A percentile compares a stretch with the other conserved stretches of the same genome.
phyloP scores from a whole-genome alignment of 2,329 filamentous ascomycete species.

The Neofusicoccum parvum region DNA sequence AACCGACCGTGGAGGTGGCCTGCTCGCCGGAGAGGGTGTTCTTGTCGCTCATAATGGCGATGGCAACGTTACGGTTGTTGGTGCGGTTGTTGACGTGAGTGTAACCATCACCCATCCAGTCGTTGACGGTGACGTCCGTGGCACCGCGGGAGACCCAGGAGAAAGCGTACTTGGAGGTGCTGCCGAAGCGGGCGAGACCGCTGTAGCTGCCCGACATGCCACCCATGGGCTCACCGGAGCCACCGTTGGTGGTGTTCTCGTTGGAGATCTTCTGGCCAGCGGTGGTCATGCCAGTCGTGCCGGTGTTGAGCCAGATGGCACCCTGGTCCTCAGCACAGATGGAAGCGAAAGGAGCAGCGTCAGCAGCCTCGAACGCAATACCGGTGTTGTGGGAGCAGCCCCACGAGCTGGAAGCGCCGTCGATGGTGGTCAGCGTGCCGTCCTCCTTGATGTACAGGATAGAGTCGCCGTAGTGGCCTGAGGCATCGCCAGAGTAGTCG shows the following conservation, averaged over 20 bases:
- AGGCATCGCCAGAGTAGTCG: conserved; percentile 56
- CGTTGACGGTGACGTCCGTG: conserved; percentile 55
- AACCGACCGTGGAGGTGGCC: conserved; percentile 58
- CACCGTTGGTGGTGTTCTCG: conserved; percentile 64
- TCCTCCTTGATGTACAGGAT: conserved; percentile 53
- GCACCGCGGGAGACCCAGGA: conserved; percentile 65
- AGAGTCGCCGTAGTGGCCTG: conserved; percentile 62
- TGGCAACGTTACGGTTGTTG: conserved; percentile 61
- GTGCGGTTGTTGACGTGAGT: conserved; percentile 57
- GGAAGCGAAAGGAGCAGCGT: conserved; percentile 59
- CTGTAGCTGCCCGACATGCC: conserved; percentile 67
- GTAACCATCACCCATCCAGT: conserved; percentile 61
- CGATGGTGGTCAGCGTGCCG: conserved; percentile 55
- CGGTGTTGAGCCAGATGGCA: conserved; percentile 65
- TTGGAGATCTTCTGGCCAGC: conserved; percentile 63
- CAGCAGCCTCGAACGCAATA: conserved; percentile 64
- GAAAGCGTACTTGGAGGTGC: conserved; percentile 59
- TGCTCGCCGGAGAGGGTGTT: conserved; percentile 56
- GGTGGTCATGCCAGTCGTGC: conserved; percentile 57
- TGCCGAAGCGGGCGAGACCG: conserved; percentile 56
- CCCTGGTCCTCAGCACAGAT: conserved; percentile 66
- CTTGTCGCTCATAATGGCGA: conserved; percentile 61
- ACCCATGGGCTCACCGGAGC: conserved; percentile 60
- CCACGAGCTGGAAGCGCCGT: conserved; percentile 58
- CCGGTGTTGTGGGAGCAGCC: conserved; percentile 68